Conservation (phyloP, 2,329 filamentous ascomycete species). For the Elsinoe ampelina region DNA sequence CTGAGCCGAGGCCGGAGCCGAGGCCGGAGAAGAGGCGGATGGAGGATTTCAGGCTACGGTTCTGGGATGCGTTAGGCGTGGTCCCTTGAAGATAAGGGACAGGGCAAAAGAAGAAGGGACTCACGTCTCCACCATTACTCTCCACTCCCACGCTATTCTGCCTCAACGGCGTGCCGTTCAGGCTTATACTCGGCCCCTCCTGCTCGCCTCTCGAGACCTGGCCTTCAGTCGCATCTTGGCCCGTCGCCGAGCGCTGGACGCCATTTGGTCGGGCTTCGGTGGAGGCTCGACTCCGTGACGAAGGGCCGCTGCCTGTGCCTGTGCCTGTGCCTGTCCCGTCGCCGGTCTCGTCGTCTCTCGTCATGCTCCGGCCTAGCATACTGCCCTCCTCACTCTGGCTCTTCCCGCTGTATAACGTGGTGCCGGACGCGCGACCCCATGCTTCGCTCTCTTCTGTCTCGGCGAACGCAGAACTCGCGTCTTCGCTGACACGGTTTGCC, state of each 20-base stretch:
- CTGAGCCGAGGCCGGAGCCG: not conserved
- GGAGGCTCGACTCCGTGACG: no score
- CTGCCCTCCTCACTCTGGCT: not conserved
- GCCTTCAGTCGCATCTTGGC: not conserved
- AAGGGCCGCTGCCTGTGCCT: not conserved
- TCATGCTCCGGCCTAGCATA: not conserved
- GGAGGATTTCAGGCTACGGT: constrained; percentile 2
- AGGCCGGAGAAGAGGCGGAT: constrained; percentile 1
- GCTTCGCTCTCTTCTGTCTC: not conserved
- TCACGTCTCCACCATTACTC: constrained; percentile 10
- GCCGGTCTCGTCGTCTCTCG: not conserved
- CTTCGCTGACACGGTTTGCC: not conserved
- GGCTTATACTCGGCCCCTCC: constrained; percentile 7
- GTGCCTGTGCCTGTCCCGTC: not conserved
- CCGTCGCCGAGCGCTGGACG: not conserved
- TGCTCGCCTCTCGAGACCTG: constrained; percentile 1
- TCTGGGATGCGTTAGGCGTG: not conserved
- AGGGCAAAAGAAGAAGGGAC: not conserved
- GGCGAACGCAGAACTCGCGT: not conserved
- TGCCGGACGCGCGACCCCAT: no score
- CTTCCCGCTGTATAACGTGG: not conserved
- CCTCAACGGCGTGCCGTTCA: constrained; percentile 6
- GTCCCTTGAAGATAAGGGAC: no score
- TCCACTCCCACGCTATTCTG: constrained; percentile 10
- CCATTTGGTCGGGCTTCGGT: not conserved